Evolutionary conservation across 2,329 filamentous ascomycete species (phyloP), one percentile per base, ranked within the genome.

Genomic region (Dactylellina cionopaga): DNA sequence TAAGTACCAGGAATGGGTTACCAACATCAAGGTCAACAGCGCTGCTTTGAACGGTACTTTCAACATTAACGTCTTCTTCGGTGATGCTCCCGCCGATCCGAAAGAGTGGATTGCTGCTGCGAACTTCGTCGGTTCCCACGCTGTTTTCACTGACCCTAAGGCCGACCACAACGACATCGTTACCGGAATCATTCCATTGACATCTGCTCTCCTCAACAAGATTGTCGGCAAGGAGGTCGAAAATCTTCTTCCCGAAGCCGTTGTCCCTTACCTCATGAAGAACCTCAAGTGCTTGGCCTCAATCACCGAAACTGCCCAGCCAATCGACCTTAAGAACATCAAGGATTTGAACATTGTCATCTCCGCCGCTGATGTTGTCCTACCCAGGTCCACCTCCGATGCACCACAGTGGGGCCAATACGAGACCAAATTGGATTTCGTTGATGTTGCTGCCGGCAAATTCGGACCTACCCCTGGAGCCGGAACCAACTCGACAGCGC

Each of bases 91-190:
- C 35, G 39, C 66, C 1, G 75, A 78, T 13, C 74, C 78, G 1
- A 39, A 47, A 5, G 74, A 73, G 22, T 80, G 81, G 79, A 75
- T 79, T 2, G 80, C 78, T 0, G 80, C 81, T 56, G 75, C 77
- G n/a, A 81, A 81, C 49, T 80, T 81, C 19, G 78, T 83, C 19
- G 81, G 81, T 19, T 80, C 80, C 37, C 77, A 81, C 25, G 77
- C 79, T 2, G 77, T 80, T 6, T 79, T 82, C 33, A 79, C 80
- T 0, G 80, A 79, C 35, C 22, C 55, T 13, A 17, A 22, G 4
- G 11, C n/a, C 0, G 9, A n/a, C 19, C n/a, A 37, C 0, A 31
- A 60, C 29, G 5, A 77, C 79, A 68, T 77, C 11, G 77, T 83
- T 22, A 80, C 81, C 1, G 81, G 80, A n/a, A 81, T 79, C 27